These are phyloP conservation scores for Poa annua DNA, from an alignment of 176 grass and related monocot genomes.

Conservation along the genomic window DNA sequence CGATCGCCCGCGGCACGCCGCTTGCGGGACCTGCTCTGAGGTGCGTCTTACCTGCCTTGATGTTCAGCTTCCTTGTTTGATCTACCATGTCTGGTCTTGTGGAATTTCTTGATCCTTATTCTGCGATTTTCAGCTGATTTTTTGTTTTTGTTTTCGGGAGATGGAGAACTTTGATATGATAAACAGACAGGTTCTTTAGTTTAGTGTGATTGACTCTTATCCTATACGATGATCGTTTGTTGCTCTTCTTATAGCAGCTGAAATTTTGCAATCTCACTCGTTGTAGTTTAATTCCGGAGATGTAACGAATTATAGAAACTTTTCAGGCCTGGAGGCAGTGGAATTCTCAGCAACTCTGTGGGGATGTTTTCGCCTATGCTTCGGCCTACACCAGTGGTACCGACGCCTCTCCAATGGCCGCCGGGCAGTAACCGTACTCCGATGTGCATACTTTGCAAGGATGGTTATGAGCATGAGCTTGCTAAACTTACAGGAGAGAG, in stretches of 20 bases:
- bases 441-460: conserved; percentile 74
- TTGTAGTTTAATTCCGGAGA: conserved; percentile 9
- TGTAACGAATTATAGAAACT: conserved; percentile 41
- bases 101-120: neutral
- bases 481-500: conserved; percentile 52
- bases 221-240: neutral
- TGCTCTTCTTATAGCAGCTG: neutral
- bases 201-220: neutral
- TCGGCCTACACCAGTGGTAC: conserved; percentile 29
- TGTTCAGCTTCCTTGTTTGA: neutral
- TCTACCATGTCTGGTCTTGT: neutral
- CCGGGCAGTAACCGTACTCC: conserved; percentile 24
- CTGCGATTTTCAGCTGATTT: neutral
- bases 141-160: neutral
- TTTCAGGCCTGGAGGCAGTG: conserved; percentile 60
- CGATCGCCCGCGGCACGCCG: conserved; percentile 47
- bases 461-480: conserved; percentile 61
- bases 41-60: conserved; percentile 33
- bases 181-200: conserved; percentile 17
- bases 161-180: neutral
- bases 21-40: conserved; percentile 46
- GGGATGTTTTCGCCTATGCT: conserved; percentile 47
- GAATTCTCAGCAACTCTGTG: conserved; percentile 52
- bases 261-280: conserved; percentile 10
- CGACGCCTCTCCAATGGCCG: conserved; percentile 26